A percentile compares a stretch with the other conserved stretches of the same genome.
Conservation (phyloP, 805 yeast genomes). For the Cyberlindnera mississippiensis region DNA sequence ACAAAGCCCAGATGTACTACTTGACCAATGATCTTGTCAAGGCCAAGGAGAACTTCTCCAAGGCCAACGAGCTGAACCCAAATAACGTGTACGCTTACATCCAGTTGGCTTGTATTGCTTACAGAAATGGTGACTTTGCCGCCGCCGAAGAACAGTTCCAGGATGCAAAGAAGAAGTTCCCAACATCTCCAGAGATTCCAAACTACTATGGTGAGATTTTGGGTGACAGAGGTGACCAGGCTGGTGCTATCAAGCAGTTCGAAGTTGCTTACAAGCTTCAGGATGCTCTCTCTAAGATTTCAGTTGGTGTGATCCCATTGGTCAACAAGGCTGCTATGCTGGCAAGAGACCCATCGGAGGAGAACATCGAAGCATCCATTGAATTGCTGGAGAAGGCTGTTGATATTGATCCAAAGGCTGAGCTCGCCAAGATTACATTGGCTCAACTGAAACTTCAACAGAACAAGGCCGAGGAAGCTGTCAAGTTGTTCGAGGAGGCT, state of each 20-base stretch:
- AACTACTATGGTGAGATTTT: constrained; percentile 94
- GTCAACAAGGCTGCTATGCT: constrained; percentile 81
- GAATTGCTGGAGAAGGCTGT: constrained; percentile 69
- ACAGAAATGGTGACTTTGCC: constrained; percentile 61
- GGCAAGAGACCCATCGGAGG: constrained; percentile 46
- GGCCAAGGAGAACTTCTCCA: constrained; percentile 72
- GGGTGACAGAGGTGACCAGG: constrained; percentile 71
- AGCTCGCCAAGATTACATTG: constrained; percentile 82
- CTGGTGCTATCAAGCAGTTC: constrained; percentile 75
- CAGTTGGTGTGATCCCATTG: constrained; percentile 85
- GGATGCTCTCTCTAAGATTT: constrained; percentile 58
- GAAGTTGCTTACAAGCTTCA: constrained; percentile 85
- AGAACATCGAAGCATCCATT: constrained; percentile 53
- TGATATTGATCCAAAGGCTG: constrained; percentile 81
- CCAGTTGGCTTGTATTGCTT: constrained; percentile 88
- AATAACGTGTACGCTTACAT: constrained; percentile 79
- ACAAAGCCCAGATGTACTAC: constrained; percentile 89
- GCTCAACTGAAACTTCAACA: constrained; percentile 88
- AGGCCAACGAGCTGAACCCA: constrained; percentile 71
- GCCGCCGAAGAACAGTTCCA: constrained; percentile 64
- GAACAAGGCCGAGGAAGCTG: constrained; percentile 79
- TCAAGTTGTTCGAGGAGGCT: constrained; percentile 75
- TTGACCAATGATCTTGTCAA: constrained; percentile 67
- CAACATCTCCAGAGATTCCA: constrained; percentile 87
- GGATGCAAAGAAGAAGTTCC: constrained; percentile 69